Evolutionary conservation across 768 basidiomycete genomes (phyloP), one percentile per base, ranked within the genome.

Genomic region (Trametes meyenii): DNA sequence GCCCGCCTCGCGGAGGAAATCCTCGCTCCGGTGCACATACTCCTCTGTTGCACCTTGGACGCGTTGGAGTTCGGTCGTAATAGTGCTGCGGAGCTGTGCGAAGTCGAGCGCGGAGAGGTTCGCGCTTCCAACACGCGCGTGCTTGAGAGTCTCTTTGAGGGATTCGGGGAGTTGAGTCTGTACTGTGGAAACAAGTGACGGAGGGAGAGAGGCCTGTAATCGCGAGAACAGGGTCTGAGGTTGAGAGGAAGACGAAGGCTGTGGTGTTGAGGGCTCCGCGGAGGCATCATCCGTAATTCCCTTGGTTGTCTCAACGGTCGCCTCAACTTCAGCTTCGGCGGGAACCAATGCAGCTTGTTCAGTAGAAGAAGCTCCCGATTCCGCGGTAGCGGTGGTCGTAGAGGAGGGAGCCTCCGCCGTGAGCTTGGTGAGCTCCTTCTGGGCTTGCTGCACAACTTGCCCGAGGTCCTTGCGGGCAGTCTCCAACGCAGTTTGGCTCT

Each of bases 31-130:
- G 68, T 88, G 85, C 33, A 89, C 83, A 70, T 94, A 94, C 66
- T 91, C 93, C 72, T 93, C 94, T 53, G 85, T 86, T 42, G 89
- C 82, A 45, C 87, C 90, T 69, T 93, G 91, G 38, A 92, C 85
- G 51, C 84, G 85, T 67, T 85, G 83, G 62, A 92, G 83, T 68
- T 93, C 88, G 36, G 78, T 73, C 29, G 85, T 72, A 59, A 94
- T 75, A 49, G 84, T 85, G 58, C 79, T 77, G 66, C 87, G 83
- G 62, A 93, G 75, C 58, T 90, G 85, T 5, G 81, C 76, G n/a
- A 93, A 72, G 69, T 92, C 91, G 24, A 89, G 79, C 55, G 81
- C 81, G 60, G 67, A 66, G 66, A 64, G 54, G 50, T 35, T 61
- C 23, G 58, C 52, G 16, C 83, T 83, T n/a, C 56, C 62, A 1